A percentile compares a stretch with the other conserved stretches of the same genome.
Evolutionary conservation across 1,284 basidiomycete species (phyloP).

Genomic region (Ustilago loliicola): DNA sequence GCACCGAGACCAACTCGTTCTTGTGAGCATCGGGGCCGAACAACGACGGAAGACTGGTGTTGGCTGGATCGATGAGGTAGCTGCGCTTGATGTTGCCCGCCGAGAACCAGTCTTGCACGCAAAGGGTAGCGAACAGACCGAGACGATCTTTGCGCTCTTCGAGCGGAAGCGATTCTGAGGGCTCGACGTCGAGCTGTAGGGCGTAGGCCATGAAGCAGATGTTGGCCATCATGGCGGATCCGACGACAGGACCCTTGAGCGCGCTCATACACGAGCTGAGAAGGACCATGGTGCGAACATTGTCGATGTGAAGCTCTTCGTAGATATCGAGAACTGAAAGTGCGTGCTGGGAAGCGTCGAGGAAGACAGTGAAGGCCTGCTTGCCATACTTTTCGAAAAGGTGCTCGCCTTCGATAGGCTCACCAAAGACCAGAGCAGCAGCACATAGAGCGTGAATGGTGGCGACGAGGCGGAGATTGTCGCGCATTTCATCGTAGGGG

Average conservation of each 20-base stretch:
- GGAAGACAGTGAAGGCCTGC: constrained; percentile 43
- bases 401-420: constrained; percentile 32
- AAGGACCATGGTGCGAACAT: constrained; percentile 49
- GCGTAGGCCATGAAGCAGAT: constrained; percentile 55
- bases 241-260: constrained; percentile 53
- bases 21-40: constrained; percentile 47
- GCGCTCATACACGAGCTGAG: constrained; percentile 37
- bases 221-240: constrained; percentile 42
- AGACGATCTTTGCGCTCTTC: constrained; percentile 56
- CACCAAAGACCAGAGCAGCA: constrained; percentile 38
- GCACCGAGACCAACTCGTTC: constrained; percentile 40
- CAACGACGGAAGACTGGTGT: constrained; percentile 47
- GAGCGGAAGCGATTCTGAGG: constrained; percentile 43
- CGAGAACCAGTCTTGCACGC: constrained; percentile 55
- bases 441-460: constrained; percentile 49
- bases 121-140: constrained; percentile 50
- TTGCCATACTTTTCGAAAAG: constrained; percentile 32
- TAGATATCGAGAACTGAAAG: constrained; percentile 56
- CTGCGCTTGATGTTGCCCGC: constrained; percentile 51
- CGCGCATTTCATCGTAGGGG: constrained; percentile 44
- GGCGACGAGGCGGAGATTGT: constrained; percentile 41
- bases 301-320: constrained; percentile 59
- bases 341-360: constrained; percentile 53
- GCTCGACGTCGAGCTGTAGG: constrained; percentile 60
- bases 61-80: constrained; percentile 50